phyloP scores from a whole-genome alignment of 192 early-diverging fungal species.

The Backusella liffmaniae region DNA sequence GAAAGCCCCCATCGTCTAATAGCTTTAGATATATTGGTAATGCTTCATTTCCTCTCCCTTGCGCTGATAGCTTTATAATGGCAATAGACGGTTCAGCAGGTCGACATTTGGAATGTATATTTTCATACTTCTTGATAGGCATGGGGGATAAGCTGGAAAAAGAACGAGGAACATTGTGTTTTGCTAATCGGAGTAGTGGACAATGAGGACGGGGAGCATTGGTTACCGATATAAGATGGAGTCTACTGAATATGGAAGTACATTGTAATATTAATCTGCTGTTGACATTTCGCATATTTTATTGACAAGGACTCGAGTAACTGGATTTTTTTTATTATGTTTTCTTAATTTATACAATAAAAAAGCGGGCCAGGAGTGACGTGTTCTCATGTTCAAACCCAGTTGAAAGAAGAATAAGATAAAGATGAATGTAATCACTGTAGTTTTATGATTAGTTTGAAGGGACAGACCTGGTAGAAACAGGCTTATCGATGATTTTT shows the following conservation, averaged over 20 bases:
- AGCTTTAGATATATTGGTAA: neutral
- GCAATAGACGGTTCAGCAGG: slow-evolving; percentile 11
- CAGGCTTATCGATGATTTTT: neutral
- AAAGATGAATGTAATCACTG: neutral
- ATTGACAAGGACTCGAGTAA: slow-evolving; percentile 3
- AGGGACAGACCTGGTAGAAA: neutral
- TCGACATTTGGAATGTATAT: neutral
- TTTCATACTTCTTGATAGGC: neutral
- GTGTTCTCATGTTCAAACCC: neutral
- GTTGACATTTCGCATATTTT: slow-evolving; percentile 8
- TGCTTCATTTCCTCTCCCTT: slow-evolving; percentile 11
- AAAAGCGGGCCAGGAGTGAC: neutral
- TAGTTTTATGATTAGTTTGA: neutral
- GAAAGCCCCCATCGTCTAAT: slow-evolving; percentile 8
- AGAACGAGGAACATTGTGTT: neutral
- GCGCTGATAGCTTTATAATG: neutral
- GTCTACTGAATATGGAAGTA: slow-evolving; percentile 3
- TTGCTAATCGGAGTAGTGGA: neutral
- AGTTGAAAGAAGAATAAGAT: neutral
- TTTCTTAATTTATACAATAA: neutral
- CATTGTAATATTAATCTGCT: neutral
- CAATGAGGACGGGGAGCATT: neutral
- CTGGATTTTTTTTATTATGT: neutral
- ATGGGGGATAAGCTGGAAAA: neutral
- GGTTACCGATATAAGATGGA: neutral